Evolutionary conservation across 805 yeast species (phyloP), one percentile per base, ranked within the genome.

Genomic region (Teunomyces barrocoloradensis): DNA sequence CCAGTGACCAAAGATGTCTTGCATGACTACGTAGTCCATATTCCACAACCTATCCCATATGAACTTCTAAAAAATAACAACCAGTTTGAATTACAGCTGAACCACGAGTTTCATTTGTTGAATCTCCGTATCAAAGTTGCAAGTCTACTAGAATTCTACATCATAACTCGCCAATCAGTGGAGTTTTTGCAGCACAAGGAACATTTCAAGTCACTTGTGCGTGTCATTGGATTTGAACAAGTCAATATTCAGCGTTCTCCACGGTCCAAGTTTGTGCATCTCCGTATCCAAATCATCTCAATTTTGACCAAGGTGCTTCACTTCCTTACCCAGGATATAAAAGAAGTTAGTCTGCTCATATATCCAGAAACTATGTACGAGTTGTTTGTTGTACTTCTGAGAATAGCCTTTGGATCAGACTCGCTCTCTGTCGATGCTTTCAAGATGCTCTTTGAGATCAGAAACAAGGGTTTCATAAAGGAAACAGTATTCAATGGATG

Each of bases 331-430:
- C 64, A 69, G 45, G 72, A 65, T 27, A 57, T 44, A 10, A 49
- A 43, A 11, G 63, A 63, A 27, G 51, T 69, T 39, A 65, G 62
- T 32, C 59, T 60, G 15, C 59, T 74, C 32, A 65, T 72, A 23
- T 68, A 64, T 51, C 68, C 74, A 4, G 77, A 72, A 45, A 66
- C 74, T 1, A 58, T 73, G 46, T 63, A 66, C 43, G 84, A 79
- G 51, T 56, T 82, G 30, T 67, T 77, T 43, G 79, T 80, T 11
- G 69, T 76, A 2, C 59, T 82, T 15, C 75, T 80, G 71, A 61
- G 84, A 47, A 70, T 81, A 4, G 77, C 84, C 3, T 79, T 78
- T 53, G 75, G 78, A 12, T 62, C 75, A 6, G 75, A 70, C 29
- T 66, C 73, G n/a, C 61, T 77, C 3, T 59, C 72, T 2, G 47